A percentile compares a stretch with the other conserved stretches of the same genome.
phyloP scores from a whole-genome alignment of 768 basidiomycete genomes.

The Pilatotrama ljubarskyi region DNA sequence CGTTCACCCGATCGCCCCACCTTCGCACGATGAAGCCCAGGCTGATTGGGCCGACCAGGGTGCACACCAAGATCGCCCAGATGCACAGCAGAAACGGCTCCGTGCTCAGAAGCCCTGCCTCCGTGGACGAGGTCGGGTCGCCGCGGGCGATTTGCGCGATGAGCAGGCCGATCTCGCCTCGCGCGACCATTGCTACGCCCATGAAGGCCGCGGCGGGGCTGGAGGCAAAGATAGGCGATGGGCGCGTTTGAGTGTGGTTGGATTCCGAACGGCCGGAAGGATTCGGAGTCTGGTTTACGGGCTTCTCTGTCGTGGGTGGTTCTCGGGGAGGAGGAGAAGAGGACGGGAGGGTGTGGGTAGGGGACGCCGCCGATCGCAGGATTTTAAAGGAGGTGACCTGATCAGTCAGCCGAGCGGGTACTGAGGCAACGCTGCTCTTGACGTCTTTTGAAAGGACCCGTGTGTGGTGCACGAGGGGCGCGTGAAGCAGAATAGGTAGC shows the following conservation, averaged over 20 bases:
- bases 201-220: constrained; percentile 24
- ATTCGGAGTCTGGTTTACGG: not conserved
- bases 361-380: not conserved
- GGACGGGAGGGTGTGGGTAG: no score
- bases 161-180: constrained; percentile 69
- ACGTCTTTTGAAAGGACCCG: not conserved
- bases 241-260: not conserved
- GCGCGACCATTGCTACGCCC: constrained; percentile 57
- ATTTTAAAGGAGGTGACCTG: no score
- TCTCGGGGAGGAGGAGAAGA: not conserved
- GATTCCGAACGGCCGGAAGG: not conserved
- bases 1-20: constrained; percentile 13
- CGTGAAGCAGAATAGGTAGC: constrained; percentile 40
- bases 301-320: not conserved
- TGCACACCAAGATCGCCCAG: constrained; percentile 49
- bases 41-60: constrained; percentile 38
- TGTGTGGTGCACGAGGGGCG: not conserved
- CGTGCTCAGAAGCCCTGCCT: constrained; percentile 33
- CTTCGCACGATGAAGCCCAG: constrained; percentile 25
- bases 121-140: not conserved
- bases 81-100: constrained; percentile 43
- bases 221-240: not conserved
- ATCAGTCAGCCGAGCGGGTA: not conserved
- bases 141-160: constrained; percentile 47
- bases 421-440: no score